Percentiles rank a stretch among this genome's conserved stretches.
Conservation (phyloP, 331 rosid species). For the Acacia pycnantha region DNA sequence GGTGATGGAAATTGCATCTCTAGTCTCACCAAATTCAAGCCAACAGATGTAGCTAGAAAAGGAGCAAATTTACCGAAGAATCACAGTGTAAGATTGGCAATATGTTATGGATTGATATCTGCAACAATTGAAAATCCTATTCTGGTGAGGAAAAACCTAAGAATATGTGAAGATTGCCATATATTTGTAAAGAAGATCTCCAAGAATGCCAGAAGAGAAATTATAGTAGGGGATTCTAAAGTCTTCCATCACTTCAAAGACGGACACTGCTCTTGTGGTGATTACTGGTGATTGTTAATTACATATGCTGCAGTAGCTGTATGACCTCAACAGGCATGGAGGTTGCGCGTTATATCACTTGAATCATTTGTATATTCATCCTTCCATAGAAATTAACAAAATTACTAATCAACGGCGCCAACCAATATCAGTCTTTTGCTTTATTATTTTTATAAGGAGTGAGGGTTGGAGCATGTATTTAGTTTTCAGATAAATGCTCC, state of each 20-base stretch:
- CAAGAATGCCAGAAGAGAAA: constrained; percentile 39
- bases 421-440: not conserved
- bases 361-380: not conserved
- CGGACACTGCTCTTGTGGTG: constrained; percentile 57
- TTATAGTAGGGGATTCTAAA: constrained; percentile 58
- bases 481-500: not conserved
- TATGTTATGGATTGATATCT: constrained; percentile 59
- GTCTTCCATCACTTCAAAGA: constrained; percentile 57
- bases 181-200: constrained; percentile 46
- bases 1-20: constrained; percentile 28
- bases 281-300: constrained; percentile 48
- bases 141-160: constrained; percentile 52
- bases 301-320: not conserved
- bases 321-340: not conserved
- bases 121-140: constrained; percentile 48
- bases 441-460: not conserved
- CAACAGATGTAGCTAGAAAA: constrained; percentile 35
- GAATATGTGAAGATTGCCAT: constrained; percentile 62
- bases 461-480: not conserved
- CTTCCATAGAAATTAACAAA: constrained; percentile 8
- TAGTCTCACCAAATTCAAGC: constrained; percentile 42
- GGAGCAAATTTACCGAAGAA: constrained; percentile 33
- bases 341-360: not conserved
- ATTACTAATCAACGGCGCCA: constrained; percentile 4
- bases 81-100: constrained; percentile 63